These are phyloP conservation scores for Mallotus japonicus DNA, from an alignment of 441 rosid genomes.

Conservation along the genomic window DNA sequence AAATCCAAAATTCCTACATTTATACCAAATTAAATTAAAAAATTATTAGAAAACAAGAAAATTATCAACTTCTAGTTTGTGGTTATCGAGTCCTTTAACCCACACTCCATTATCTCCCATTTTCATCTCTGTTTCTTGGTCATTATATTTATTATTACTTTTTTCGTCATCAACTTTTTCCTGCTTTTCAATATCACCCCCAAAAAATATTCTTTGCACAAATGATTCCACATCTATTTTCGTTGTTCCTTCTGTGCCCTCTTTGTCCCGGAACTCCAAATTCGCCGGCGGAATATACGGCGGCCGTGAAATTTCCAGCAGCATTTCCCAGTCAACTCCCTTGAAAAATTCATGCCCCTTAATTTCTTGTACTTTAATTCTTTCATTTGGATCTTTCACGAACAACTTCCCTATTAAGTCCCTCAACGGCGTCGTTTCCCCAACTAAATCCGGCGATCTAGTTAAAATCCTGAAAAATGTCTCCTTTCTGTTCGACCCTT, in stretches of 20 bases:
- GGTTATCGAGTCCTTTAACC: constrained; percentile 24
- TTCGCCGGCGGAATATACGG: constrained; percentile 47
- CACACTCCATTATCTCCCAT: constrained; percentile 11
- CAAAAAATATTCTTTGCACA: constrained; percentile 47
- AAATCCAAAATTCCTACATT: not conserved
- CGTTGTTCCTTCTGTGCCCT: constrained; percentile 22
- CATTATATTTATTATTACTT: not conserved
- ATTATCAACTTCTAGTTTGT: constrained; percentile 12
- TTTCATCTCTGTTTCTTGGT: not conserved
- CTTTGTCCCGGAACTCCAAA: constrained; percentile 14
- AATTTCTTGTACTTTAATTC: constrained; percentile 52
- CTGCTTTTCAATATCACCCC: constrained; percentile 12
- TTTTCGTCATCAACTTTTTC: constrained; percentile 1
- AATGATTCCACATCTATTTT: constrained; percentile 59
- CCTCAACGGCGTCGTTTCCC: constrained; percentile 65
- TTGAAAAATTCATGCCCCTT: constrained; percentile 61
- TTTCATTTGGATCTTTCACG: constrained; percentile 53
- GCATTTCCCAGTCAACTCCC: constrained; percentile 52
- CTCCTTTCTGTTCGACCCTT: constrained; percentile 57
- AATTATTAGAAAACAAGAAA: constrained; percentile 41
- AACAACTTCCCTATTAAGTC: constrained; percentile 52
- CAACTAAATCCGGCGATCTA: constrained; percentile 48
- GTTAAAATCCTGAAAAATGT: constrained; percentile 58
- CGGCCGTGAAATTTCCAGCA: constrained; percentile 46
- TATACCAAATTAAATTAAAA: not conserved